Evolutionary conservation across 352 stramenopile species (phyloP).

Genomic region (Hyaloperonospora brassicae): DNA sequence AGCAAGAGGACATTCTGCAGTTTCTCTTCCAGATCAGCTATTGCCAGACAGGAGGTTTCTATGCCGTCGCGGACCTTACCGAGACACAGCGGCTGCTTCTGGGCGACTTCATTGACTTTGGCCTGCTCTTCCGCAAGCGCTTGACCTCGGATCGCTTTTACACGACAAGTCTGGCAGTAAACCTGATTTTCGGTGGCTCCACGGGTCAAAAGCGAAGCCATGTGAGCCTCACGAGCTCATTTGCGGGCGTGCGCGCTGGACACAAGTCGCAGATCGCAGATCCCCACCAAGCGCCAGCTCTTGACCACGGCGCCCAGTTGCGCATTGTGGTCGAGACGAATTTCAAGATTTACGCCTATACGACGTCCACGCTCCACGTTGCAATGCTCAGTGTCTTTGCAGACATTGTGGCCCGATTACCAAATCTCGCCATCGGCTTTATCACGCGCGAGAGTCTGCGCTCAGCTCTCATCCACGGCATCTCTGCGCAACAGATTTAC

Average conservation of each 20-base stretch:
- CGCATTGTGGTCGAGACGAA: constrained; percentile 88
- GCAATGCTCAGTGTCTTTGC: constrained; percentile 91
- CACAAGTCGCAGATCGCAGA: constrained; percentile 37
- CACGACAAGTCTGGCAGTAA: constrained; percentile 84
- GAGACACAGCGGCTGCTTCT: constrained; percentile 69
- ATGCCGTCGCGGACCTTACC: constrained; percentile 71
- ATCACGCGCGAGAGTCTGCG: constrained; percentile 82
- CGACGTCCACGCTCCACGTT: constrained; percentile 81
- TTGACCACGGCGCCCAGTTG: constrained; percentile 35
- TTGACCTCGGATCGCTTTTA: constrained; percentile 69
- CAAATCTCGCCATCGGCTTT: constrained; percentile 79
- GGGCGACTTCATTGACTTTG: constrained; percentile 82
- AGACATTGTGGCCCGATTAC: constrained; percentile 83
- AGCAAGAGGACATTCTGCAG: constrained; percentile 81
- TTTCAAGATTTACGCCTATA: constrained; percentile 90
- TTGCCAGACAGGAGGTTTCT: constrained; percentile 80
- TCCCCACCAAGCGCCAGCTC: constrained; percentile 24
- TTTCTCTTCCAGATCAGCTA: constrained; percentile 88
- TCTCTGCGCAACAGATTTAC: constrained; percentile 88
- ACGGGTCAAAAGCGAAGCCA: constrained; percentile 47
- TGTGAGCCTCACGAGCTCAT: constrained; percentile 44
- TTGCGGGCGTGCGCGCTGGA: constrained; percentile 34
- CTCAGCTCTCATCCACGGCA: constrained; percentile 83
- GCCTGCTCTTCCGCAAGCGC: constrained; percentile 68
- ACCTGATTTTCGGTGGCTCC: constrained; percentile 83